A percentile compares a stretch with the other conserved stretches of the same genome.
Conservation (phyloP, 2,329 filamentous ascomycete species). For the Stemphylium vesicarium region DNA sequence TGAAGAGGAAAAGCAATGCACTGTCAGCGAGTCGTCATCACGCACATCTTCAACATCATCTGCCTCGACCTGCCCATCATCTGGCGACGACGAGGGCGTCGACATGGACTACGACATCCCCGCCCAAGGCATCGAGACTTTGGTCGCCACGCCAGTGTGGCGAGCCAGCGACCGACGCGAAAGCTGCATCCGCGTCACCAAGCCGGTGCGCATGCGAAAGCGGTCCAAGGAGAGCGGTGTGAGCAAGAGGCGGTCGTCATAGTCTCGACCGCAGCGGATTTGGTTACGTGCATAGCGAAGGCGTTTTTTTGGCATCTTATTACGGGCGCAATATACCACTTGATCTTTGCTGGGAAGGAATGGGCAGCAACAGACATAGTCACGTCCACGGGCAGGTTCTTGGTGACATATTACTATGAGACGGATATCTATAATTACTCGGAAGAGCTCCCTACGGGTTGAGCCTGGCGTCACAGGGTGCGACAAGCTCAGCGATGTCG, state of each 20-base stretch:
- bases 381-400: neutral
- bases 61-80: slow-evolving; percentile 4
- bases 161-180: slow-evolving; percentile 35
- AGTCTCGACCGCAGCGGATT: slow-evolving; percentile 7
- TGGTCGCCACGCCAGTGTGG: slow-evolving; percentile 31
- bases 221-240: slow-evolving; percentile 24
- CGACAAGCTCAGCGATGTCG: slow-evolving; percentile 19
- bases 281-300: slow-evolving; percentile 38
- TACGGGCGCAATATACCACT: slow-evolving; percentile 36
- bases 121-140: slow-evolving; percentile 17
- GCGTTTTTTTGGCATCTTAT: slow-evolving; percentile 31
- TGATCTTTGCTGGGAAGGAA: too few species aligned
- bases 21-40: slow-evolving; percentile 29
- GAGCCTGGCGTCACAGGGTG: slow-evolving; percentile 37
- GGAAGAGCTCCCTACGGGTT: slow-evolving; percentile 41
- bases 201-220: slow-evolving; percentile 43
- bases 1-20: slow-evolving; percentile 53
- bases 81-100: slow-evolving; percentile 43
- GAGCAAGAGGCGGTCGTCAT: slow-evolving; percentile 29
- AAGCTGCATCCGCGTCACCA: slow-evolving; percentile 36
- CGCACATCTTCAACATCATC: slow-evolving; percentile 16
- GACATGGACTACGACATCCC: slow-evolving; percentile 39
- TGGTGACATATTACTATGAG: neutral
- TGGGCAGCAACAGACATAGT: too few species aligned
- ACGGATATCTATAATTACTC: neutral